These are phyloP conservation scores for Handroanthus guayacan DNA, from an alignment of 257 asterid genomes.

Conservation along the genomic window DNA sequence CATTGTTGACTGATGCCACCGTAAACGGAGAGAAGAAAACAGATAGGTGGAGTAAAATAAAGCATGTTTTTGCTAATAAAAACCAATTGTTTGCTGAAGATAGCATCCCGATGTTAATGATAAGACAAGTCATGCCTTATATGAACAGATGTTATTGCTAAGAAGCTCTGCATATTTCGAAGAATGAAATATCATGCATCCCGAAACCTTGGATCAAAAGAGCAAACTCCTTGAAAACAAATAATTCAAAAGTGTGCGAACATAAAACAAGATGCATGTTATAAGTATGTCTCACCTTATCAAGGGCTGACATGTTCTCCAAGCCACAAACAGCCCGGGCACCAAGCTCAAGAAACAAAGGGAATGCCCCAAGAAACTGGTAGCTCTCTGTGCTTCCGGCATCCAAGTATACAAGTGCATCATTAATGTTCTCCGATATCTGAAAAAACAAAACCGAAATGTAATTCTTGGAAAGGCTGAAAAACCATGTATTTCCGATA, in stretches of 20 bases:
- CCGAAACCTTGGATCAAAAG: constrained; percentile 1
- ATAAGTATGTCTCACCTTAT: constrained; percentile 55
- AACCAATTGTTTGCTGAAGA: not conserved
- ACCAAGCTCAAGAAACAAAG: constrained; percentile 90
- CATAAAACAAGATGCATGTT: not conserved
- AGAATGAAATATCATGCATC: not conserved
- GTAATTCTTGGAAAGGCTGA: constrained; percentile 20
- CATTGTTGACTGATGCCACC: not conserved
- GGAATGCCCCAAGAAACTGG: constrained; percentile 81
- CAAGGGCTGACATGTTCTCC: constrained; percentile 79
- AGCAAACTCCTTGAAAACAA: constrained; percentile 16
- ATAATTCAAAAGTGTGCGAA: constrained; percentile 10
- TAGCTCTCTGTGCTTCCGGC: constrained; percentile 95
- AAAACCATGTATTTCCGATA: not conserved
- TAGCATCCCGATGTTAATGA: not conserved
- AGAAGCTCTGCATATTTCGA: constrained; percentile 13
- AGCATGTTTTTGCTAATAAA: not conserved
- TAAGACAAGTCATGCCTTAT: constrained; percentile 8
- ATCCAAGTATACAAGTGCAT: constrained; percentile 83
- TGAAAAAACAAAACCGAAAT: constrained; percentile 35
- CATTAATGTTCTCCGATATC: constrained; percentile 86
- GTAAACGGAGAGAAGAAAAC: constrained; percentile 16
- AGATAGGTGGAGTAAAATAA: not conserved
- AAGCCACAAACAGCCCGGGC: constrained; percentile 87
- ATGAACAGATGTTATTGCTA: constrained; percentile 1